Evolutionary conservation across 352 stramenopile species (phyloP).

Genomic region (Phytophthora crassamura): DNA sequence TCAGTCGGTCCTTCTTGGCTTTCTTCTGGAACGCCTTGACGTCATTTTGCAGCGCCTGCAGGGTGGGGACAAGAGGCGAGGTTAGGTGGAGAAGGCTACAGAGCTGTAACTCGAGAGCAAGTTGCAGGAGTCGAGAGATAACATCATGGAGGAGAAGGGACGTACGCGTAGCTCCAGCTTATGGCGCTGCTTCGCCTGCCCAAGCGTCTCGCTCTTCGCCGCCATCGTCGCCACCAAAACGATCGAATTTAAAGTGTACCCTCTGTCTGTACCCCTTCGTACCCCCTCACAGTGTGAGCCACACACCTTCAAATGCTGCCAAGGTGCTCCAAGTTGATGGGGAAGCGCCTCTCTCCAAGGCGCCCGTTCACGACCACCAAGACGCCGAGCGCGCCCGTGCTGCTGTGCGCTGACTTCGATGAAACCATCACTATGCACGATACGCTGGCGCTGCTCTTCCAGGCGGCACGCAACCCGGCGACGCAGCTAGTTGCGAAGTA

Average conservation of each 20-base stretch:
- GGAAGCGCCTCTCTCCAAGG: background rate
- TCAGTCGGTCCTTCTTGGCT: conserved; percentile 83
- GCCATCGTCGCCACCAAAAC: conserved; percentile 29
- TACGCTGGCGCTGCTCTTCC: conserved; percentile 66
- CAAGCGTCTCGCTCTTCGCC: conserved; percentile 68
- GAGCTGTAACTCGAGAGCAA: background rate
- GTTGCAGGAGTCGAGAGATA: background rate
- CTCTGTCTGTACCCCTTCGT: background rate
- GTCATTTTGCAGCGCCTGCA: conserved; percentile 79
- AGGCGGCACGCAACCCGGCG: conserved; percentile 25
- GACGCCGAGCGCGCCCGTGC: conserved; percentile 14
- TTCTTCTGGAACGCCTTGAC: conserved; percentile 87
- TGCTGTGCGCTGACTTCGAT: conserved; percentile 80
- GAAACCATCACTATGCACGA: conserved; percentile 70
- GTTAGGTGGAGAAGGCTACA: background rate
- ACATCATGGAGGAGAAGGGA: conserved; percentile 6
- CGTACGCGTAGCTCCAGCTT: conserved; percentile 86
- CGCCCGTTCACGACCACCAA: background rate
- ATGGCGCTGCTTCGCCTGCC: conserved; percentile 88
- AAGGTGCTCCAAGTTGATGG: background rate
- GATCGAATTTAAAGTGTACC: too few species aligned
- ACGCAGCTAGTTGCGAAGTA: conserved; percentile 47
- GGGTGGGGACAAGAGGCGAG: background rate
- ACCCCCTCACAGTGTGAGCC: background rate
- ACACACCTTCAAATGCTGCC: background rate